phyloP scores from a whole-genome alignment of 169 alveolate species.

The Plasmodium falciparum region DNA sequence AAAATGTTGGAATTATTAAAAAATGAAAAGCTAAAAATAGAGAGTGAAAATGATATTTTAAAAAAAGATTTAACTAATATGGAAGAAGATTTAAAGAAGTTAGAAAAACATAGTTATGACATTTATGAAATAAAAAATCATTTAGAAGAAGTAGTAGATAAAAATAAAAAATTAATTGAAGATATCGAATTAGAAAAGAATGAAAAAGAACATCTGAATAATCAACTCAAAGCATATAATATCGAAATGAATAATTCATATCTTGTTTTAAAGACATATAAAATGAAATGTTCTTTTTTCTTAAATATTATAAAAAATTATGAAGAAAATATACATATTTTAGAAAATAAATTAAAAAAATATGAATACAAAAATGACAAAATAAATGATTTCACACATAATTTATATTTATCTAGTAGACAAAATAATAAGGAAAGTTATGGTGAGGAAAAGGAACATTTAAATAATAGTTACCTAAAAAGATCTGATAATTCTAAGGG shows the following conservation, averaged over 20 bases:
- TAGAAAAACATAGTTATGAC: constrained; percentile 71
- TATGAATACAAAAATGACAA: constrained; percentile 11
- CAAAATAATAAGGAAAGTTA: not conserved
- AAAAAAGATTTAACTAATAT: constrained; percentile 42
- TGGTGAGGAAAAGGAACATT: not conserved
- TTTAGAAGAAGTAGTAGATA: constrained; percentile 32
- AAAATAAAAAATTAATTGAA: constrained; percentile 48
- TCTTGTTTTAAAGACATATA: constrained; percentile 31
- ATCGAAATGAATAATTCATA: constrained; percentile 45
- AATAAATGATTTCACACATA: not conserved
- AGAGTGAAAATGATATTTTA: constrained; percentile 57
- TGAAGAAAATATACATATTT: constrained; percentile 21
- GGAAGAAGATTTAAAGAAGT: constrained; percentile 57
- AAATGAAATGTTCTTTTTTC: constrained; percentile 71
- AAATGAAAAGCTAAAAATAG: constrained; percentile 48
- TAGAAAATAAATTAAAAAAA: constrained; percentile 18
- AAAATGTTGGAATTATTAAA: constrained; percentile 49
- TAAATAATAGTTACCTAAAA: not conserved
- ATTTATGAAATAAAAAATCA: constrained; percentile 70
- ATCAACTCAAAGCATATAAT: constrained; percentile 12
- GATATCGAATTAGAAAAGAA: constrained; percentile 55
- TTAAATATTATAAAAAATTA: constrained; percentile 35
- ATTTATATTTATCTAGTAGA: not conserved
- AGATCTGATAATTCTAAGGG: not conserved
- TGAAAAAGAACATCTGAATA: constrained; percentile 59